Evolutionary conservation across 73 alveolate genomes (phyloP).

Genomic region (Paramecium primaurelia): DNA sequence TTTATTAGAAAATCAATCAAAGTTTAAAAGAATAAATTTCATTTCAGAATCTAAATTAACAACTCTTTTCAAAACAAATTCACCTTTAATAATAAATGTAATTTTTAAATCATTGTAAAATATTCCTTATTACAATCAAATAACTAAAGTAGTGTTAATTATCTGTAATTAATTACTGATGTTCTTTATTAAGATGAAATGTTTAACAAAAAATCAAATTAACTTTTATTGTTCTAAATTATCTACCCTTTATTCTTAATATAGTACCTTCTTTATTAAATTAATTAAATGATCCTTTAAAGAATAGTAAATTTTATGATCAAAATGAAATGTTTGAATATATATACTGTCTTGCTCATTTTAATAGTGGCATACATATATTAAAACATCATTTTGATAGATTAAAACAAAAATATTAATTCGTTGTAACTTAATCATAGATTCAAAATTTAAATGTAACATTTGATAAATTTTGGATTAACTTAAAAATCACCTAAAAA

Average conservation of each 20-base stretch:
- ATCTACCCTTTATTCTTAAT: constrained; percentile 44
- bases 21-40: background rate
- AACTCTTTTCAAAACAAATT: constrained; percentile 15
- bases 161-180: background rate
- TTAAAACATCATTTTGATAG: constrained; percentile 24
- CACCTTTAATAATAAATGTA: background rate
- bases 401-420: background rate
- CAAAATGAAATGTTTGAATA: background rate
- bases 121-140: constrained; percentile 8
- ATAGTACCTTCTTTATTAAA: constrained; percentile 34
- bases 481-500: background rate
- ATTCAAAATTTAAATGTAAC: background rate
- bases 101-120: constrained; percentile 22
- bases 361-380: constrained; percentile 45
- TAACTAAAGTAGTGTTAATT: background rate
- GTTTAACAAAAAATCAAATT: constrained; percentile 29
- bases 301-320: constrained; percentile 44
- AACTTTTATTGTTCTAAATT: constrained; percentile 16
- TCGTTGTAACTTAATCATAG: background rate
- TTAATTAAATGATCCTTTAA: background rate
- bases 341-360: background rate
- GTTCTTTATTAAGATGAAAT: constrained; percentile 9
- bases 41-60: constrained; percentile 15
- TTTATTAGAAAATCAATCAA: background rate
- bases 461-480: background rate